Conservation (phyloP, 2,329 filamentous ascomycete species). For the Chaetomium sp. region DNA sequence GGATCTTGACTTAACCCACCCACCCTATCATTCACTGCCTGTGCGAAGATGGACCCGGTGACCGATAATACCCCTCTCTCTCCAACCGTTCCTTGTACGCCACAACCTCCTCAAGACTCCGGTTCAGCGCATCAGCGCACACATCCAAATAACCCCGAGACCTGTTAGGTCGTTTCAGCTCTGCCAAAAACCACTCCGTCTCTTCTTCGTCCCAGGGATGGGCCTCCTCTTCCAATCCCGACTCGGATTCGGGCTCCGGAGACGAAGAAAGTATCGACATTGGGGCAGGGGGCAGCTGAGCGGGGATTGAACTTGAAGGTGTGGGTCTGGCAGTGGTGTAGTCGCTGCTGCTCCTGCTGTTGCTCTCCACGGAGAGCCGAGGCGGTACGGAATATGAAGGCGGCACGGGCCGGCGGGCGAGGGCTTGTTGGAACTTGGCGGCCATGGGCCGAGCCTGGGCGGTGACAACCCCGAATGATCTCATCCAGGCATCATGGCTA, state of each 20-base stretch:
- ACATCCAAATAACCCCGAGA: neutral
- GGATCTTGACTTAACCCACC: too few species aligned
- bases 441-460: neutral
- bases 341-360: neutral
- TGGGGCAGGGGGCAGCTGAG: too few species aligned
- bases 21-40: too few species aligned
- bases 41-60: neutral
- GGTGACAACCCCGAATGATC: neutral
- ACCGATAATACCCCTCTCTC: neutral
- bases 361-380: too few species aligned
- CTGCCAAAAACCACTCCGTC: conserved; percentile 1
- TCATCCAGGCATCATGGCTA: too few species aligned
- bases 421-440: conserved; percentile 1
- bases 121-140: conserved; percentile 7
- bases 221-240: too few species aligned
- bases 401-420: neutral
- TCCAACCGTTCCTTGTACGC: conserved; percentile 4
- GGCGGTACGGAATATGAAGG: too few species aligned
- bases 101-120: conserved; percentile 1
- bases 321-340: too few species aligned
- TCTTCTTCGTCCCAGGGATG: conserved; percentile 5
- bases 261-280: too few species aligned
- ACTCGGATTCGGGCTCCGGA: too few species aligned
- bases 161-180: conserved; percentile 2
- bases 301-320: too few species aligned